Conservation (phyloP, 495 filamentous ascomycete genomes). For the Tuber borchii region DNA sequence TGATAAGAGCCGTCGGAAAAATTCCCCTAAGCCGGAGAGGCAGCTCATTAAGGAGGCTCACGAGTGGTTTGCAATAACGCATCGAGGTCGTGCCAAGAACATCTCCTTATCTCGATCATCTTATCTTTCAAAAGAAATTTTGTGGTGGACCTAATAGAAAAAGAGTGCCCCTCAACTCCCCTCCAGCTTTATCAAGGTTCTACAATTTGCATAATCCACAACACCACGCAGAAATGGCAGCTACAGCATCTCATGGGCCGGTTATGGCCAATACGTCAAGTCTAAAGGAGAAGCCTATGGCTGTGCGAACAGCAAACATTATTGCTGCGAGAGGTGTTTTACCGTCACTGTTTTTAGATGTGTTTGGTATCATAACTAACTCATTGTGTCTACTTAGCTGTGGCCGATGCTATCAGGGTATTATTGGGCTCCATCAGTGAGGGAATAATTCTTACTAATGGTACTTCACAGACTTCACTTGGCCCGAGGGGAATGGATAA, state of each 20-base stretch:
- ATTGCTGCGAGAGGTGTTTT: conserved; percentile 82
- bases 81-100: neutral
- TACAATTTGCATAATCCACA: conserved; percentile 32
- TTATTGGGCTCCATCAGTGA: conserved; percentile 51
- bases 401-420: conserved; percentile 84
- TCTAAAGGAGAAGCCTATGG: conserved; percentile 91
- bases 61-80: neutral
- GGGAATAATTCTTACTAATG: conserved; percentile 43
- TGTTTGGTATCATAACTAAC: conserved; percentile 23
- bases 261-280: conserved; percentile 28
- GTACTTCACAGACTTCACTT: conserved; percentile 48
- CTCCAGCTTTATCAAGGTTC: conserved; percentile 28
- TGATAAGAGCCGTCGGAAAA: neutral
- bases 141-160: conserved; percentile 20
- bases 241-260: conserved; percentile 17
- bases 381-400: conserved; percentile 53
- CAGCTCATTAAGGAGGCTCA: neutral
- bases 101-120: conserved; percentile 37
- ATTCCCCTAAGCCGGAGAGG: neutral
- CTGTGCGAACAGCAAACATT: conserved; percentile 91
- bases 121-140: neutral
- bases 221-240: conserved; percentile 23
- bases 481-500: conserved; percentile 88
- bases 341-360: neutral
- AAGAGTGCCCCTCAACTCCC: conserved; percentile 38